These are phyloP conservation scores for Osmanthus fragrans DNA, from an alignment of 257 asterid genomes.

Conservation along the genomic window DNA sequence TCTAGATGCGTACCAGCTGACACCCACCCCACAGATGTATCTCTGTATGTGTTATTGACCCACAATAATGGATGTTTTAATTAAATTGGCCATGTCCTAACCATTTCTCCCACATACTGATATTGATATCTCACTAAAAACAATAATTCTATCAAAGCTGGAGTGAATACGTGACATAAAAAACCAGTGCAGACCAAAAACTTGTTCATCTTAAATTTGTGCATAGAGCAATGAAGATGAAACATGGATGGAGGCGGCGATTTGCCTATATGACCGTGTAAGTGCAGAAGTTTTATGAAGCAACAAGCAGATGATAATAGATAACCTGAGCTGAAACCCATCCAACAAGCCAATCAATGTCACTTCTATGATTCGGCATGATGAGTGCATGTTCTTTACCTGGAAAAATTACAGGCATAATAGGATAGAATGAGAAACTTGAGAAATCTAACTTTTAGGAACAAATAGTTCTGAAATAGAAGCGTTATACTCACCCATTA, in stretches of 20 bases:
- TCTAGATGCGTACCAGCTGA: not conserved
- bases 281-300: constrained; percentile 14
- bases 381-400: constrained; percentile 96
- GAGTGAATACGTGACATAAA: not conserved
- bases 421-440: constrained; percentile 7
- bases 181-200: not conserved
- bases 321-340: constrained; percentile 94
- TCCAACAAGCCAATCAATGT: constrained; percentile 99
- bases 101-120: not conserved
- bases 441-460: constrained; percentile 10
- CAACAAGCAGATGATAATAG: constrained; percentile 20
- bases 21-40: not conserved
- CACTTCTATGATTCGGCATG: constrained; percentile 81
- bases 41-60: not conserved
- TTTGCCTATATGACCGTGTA: constrained; percentile 4
- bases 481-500: constrained; percentile 62
- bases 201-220: constrained; percentile 2
- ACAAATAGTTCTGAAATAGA: constrained; percentile 11
- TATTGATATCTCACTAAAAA: not conserved
- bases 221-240: constrained; percentile 7
- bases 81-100: not conserved
- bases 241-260: not conserved
- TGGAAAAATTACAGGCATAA: constrained; percentile 39
- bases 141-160: not conserved
- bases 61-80: not conserved